Base-by-base conservation (phyloP, 805 yeast genomes). In the Blastobotrys attinorum region DNA sequence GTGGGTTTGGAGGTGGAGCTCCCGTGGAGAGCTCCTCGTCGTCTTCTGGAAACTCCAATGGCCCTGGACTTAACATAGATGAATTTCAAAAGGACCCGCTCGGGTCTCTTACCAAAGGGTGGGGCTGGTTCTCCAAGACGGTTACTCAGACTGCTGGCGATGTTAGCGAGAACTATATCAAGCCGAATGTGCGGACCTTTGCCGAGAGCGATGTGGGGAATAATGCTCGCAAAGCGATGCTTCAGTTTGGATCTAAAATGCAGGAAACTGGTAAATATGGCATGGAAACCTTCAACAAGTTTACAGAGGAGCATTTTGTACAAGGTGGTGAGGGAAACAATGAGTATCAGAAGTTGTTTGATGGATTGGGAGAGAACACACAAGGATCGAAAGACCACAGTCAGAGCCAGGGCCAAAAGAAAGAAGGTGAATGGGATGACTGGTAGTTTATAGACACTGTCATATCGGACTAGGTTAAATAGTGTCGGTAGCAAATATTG, bases 231-330 rank as follows among this genome's bases (percentile, higher is more conserved):
- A 77, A 87, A 53, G 97, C 97, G n/a, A 85, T 95, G 75, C 81
- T 86, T 47, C 97, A 92, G 69, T 92, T 90, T 67, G 96, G 97
- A 39, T 95, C 85, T 60, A 87, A 80, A 58, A 83, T 90, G 67
- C 95, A 84, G 61, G 94, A 88, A 53, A 86, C 96, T 0, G 83
- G 94, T 27, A 74, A 70, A 47, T 78, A 77, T 52, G 85, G 95
- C 22, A 79, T 77, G 43, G 82, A 80, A 50, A 79, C 81, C n/a
- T 72, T 76, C 55, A 72, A 70, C 48, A 67, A 69, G 15, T 77
- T 79, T 57, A 79, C 87, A 2, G 54, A 57, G 22, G 65, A 58
- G 36, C 35, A 33, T 48, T 58, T 31, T 65, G 71, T 60, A 52
- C 60, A 63, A 52, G 25, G 13, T 20, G 49, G 62, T 21, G 62